phyloP scores from a whole-genome alignment of 2,329 filamentous ascomycete genomes.

The Plenodomus lindquistii region DNA sequence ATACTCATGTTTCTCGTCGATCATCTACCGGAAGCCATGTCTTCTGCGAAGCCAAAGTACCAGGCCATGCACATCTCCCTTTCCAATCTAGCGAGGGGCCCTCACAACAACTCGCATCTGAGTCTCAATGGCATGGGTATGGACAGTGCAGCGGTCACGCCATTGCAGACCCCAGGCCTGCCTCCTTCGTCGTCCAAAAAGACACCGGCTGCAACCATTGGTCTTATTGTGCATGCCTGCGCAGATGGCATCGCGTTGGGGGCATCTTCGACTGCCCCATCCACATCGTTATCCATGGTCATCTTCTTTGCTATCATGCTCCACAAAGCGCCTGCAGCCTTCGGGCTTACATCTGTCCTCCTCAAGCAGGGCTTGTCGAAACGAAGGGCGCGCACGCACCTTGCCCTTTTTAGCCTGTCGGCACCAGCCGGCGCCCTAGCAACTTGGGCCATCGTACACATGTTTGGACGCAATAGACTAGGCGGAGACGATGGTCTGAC shows the following conservation, averaged over 20 bases:
- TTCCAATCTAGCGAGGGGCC: constrained; percentile 70
- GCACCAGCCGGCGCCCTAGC: constrained; percentile 82
- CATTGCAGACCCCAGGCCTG: constrained; percentile 41
- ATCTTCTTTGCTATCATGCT: constrained; percentile 97
- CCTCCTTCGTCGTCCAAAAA: constrained; percentile 34
- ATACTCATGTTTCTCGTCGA: constrained; percentile 97
- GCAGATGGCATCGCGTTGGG: constrained; percentile 96
- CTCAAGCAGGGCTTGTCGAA: constrained; percentile 91
- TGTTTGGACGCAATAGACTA: constrained; percentile 67
- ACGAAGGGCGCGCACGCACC: constrained; percentile 78
- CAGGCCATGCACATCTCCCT: constrained; percentile 84
- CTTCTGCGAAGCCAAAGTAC: constrained; percentile 62
- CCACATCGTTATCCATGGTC: constrained; percentile 75
- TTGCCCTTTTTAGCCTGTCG: constrained; percentile 89
- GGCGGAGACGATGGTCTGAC: constrained; percentile 65
- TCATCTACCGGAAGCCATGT: constrained; percentile 41
- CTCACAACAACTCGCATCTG: constrained; percentile 46
- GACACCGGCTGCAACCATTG: constrained; percentile 67
- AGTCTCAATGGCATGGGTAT: constrained; percentile 37
- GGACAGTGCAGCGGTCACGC: constrained; percentile 28
- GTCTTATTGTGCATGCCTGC: constrained; percentile 92
- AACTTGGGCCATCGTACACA: constrained; percentile 79
- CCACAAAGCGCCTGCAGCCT: constrained; percentile 94
- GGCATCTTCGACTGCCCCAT: constrained; percentile 69
- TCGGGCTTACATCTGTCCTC: constrained; percentile 87